Conservation (phyloP, 2,329 filamentous ascomycete species). For the Scedosporium aurantiacum region DNA sequence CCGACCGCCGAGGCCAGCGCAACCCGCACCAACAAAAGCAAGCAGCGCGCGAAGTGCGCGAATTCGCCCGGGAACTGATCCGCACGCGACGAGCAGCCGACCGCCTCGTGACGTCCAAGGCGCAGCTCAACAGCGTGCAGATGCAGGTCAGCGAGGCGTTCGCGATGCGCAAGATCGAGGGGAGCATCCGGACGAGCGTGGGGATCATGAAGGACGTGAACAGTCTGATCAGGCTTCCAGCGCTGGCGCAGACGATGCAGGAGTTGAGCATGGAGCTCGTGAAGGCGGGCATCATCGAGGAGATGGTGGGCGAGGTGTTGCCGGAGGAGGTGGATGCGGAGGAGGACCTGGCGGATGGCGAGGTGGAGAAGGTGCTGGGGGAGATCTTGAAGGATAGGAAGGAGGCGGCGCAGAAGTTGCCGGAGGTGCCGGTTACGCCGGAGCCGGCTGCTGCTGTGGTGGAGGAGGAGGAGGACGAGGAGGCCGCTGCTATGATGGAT, state of each 20-base stretch:
- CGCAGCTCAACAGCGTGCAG: slow-evolving; percentile 82
- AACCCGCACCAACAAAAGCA: slow-evolving; percentile 71
- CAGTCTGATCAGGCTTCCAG: slow-evolving; percentile 64
- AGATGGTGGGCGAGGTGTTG: slow-evolving; percentile 83
- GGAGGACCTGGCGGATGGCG: slow-evolving; percentile 61
- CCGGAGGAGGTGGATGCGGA: slow-evolving; percentile 67
- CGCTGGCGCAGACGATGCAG: slow-evolving; percentile 74
- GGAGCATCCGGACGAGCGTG: slow-evolving; percentile 73
- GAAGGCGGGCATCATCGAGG: slow-evolving; percentile 93
- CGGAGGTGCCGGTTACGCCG: slow-evolving; percentile 38
- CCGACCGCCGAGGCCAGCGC: slow-evolving; percentile 68
- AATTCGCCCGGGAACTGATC: slow-evolving; percentile 80
- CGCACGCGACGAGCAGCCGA: slow-evolving; percentile 64
- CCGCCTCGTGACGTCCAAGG: slow-evolving; percentile 75
- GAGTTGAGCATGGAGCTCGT: slow-evolving; percentile 80
- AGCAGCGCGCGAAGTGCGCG: slow-evolving; percentile 70
- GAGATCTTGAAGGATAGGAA: slow-evolving; percentile 80
- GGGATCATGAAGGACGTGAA: slow-evolving; percentile 98
- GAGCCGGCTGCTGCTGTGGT: slow-evolving; percentile 38
- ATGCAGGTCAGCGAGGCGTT: slow-evolving; percentile 99
- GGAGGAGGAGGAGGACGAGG: slow-evolving; percentile 66
- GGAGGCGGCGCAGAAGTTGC: slow-evolving; percentile 29
- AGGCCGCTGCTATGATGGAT: slow-evolving; percentile 80
- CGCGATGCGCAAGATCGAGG: slow-evolving; percentile 89
- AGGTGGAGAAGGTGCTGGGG: slow-evolving; percentile 86